These are phyloP conservation scores for Phytophthora pluvialis DNA, from an alignment of 352 stramenopile species.

Conservation along the genomic window DNA sequence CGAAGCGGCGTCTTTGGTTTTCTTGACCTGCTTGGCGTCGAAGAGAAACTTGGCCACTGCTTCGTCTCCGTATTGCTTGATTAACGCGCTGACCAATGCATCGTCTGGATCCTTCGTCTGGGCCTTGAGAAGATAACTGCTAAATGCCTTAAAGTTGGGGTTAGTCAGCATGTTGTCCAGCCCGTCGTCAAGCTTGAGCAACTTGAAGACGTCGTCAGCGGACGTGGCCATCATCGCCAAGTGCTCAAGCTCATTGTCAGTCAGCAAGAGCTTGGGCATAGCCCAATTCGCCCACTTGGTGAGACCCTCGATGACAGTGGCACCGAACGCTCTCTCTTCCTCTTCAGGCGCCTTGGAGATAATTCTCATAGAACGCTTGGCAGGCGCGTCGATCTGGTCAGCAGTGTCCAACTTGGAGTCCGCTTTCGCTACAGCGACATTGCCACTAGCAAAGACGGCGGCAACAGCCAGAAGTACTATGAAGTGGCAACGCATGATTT, in stretches of 20 bases:
- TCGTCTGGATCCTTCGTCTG: not conserved
- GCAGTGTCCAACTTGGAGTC: not conserved
- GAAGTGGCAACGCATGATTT: not conserved
- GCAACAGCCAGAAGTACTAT: not conserved
- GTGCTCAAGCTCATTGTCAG: not conserved
- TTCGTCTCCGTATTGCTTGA: slow-evolving; percentile 1
- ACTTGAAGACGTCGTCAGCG: not conserved
- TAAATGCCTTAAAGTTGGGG: not conserved
- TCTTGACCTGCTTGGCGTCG: not conserved
- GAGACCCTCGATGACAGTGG: not conserved
- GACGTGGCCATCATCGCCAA: not conserved
- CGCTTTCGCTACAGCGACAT: not conserved
- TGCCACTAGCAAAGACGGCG: not conserved
- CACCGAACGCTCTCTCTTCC: slow-evolving; percentile 1
- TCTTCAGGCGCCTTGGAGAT: not conserved
- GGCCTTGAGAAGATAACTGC: not conserved
- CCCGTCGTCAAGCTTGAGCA: slow-evolving; percentile 7
- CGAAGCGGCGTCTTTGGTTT: not conserved
- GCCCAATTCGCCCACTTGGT: not conserved
- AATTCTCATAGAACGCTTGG: not conserved
- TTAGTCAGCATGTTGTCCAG: not conserved
- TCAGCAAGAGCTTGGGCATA: not conserved
- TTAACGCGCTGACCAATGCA: not conserved
- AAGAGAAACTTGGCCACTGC: not conserved
- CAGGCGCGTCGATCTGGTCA: not conserved